Percentiles rank a stretch among this genome's conserved stretches.
Conservation (phyloP, 176 grass and related monocot genomes). For the Lolium rigidum region DNA sequence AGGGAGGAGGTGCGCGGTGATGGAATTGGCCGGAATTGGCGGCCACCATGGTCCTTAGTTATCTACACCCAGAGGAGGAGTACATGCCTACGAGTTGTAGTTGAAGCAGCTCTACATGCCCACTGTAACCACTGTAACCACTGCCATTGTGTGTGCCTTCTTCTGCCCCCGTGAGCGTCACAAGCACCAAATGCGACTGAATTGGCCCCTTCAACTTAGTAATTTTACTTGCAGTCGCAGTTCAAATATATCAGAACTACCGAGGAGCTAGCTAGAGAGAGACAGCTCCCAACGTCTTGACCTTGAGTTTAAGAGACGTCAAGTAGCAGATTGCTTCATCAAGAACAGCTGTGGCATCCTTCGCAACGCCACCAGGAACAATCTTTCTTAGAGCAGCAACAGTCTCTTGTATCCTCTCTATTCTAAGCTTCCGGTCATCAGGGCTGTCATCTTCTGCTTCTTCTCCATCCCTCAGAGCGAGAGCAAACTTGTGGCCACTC, state of each 20-base stretch:
- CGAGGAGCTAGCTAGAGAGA: slow-evolving; percentile 50
- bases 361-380: slow-evolving; percentile 75
- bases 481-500: slow-evolving; percentile 38
- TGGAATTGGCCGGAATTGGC: slow-evolving; percentile 7
- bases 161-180: neutral
- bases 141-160: neutral
- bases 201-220: slow-evolving; percentile 24
- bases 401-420: slow-evolving; percentile 86
- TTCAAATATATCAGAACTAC: slow-evolving; percentile 10
- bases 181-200: neutral
- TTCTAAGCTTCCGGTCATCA: slow-evolving; percentile 58
- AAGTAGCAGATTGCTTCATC: slow-evolving; percentile 96
- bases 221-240: neutral
- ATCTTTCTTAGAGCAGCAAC: slow-evolving; percentile 77
- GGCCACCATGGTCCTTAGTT: neutral
- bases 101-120: neutral
- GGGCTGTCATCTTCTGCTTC: slow-evolving; percentile 41
- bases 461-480: slow-evolving; percentile 45
- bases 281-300: slow-evolving; percentile 67
- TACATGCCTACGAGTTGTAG: neutral
- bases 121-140: neutral
- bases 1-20: neutral
- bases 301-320: slow-evolving; percentile 88
- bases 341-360: slow-evolving; percentile 78
- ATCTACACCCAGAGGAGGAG: neutral